Evolutionary conservation across 2,329 filamentous ascomycete genomes (phyloP), one percentile per base, ranked within the genome.

Genomic region (Pseudogymnoascus sp.): DNA sequence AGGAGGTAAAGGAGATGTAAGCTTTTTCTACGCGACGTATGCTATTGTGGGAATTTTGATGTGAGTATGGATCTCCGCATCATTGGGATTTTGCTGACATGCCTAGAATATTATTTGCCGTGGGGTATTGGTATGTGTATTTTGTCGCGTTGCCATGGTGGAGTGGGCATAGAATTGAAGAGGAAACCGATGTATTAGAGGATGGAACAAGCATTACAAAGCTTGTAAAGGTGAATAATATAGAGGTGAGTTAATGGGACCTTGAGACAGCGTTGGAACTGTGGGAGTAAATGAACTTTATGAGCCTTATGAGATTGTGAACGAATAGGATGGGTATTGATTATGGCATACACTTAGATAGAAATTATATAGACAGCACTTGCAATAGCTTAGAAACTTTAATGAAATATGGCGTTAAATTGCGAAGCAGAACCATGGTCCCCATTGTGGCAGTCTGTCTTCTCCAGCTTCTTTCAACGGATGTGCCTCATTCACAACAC

Each of bases 81-180:
- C 25, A 16, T 11, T 13, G 11, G 64, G 64, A 54, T 41, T 41
- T 34, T 39, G 64, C 69, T 73, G 68, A 73, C 37, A 4, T 13
- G 14, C 1, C 8, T 64, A 89, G 84, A 63, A 76, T 90, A 36
- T 36, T 81, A 0, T 82, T 85, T 60, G 86, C 83, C 0, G 71
- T 87, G 0, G 1, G 84, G 0, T 91, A 91, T 71, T 92, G 89
- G 89, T 86, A 84, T 67, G 66, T 89, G 1, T 89, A 85, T 83
- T 86, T 86, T 0, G 78, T 84, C 2, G 67, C 84, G 0, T 71
- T 90, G 23, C 89, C 89, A 1, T 77, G 74, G 45, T 81, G 81
- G 75, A 78, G 82, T 61, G 80, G 81, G 0, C 90, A 89, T 71
- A 80, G 72, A 13, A 74, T 91, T 1, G 85, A 89, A 69, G 87